phyloP scores from a whole-genome alignment of 163 green algal species.

The Prototheca wickerhamii region DNA sequence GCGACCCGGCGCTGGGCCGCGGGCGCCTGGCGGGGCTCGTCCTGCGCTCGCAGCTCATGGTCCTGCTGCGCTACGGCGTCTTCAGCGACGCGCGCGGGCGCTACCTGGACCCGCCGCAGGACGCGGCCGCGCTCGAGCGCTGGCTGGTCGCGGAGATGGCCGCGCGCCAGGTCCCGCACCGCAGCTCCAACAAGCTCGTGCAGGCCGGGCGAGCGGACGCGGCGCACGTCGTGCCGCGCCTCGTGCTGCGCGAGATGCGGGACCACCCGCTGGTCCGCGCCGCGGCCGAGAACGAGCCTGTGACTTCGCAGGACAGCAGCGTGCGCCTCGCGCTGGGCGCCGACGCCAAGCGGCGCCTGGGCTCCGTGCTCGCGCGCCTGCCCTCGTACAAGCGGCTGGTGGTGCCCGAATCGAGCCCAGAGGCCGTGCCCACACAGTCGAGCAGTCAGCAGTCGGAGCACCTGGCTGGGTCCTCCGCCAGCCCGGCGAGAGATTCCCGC shows the following conservation, averaged over 20 bases:
- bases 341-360: too few species aligned
- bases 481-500: too few species aligned
- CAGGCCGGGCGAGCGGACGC: neutral
- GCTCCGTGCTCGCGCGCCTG: too few species aligned
- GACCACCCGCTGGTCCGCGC: too few species aligned
- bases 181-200: neutral
- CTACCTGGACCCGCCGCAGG: conserved; percentile 28
- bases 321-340: too few species aligned
- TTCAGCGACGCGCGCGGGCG: conserved; percentile 56
- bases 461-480: too few species aligned
- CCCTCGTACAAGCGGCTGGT: too few species aligned
- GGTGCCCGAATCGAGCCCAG: too few species aligned
- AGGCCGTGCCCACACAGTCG: too few species aligned
- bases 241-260: neutral
- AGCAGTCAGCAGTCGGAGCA: too few species aligned
- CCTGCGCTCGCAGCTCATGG: conserved; percentile 64
- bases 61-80: conserved; percentile 56
- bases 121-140: conserved; percentile 21
- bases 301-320: too few species aligned
- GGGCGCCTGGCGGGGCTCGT: conserved; percentile 67
- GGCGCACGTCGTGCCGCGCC: conserved; percentile 2
- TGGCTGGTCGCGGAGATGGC: conserved; percentile 64
- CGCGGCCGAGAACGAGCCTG: too few species aligned
- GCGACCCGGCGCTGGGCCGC: neutral
- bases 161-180: neutral